Evolutionary conservation across 768 basidiomycete genomes (phyloP), one percentile per base, ranked within the genome.

Genomic region (Amanita brunnescens): DNA sequence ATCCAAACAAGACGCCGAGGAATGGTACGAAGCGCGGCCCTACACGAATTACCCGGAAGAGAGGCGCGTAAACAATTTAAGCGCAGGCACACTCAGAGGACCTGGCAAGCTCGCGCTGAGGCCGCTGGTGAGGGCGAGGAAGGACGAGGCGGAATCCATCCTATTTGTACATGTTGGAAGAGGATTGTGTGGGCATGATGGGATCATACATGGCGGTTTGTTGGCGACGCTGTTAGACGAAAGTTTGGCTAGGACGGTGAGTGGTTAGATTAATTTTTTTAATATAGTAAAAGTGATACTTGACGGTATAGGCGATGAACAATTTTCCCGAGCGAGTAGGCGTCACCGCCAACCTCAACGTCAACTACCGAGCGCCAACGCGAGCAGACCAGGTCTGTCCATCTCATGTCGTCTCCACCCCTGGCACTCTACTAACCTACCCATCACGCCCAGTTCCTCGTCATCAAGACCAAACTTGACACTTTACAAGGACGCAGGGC

Each of bases 151-250:
- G 9, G 89, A 91, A 67, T 78, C 79, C 7, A 61, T 81, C 24
- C 72, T 81, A 4, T 70, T 96, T 53, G 51, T 93, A 1, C 95
- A 97, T 59, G 71, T 96, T 2, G 95, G 95, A 1, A 69, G 87
- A 35, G 87, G 85, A 1, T 55, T 98, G 47, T 98, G 95, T 61
- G 94, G 90, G 3, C 87, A 95, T 56, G 92, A 95, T 65, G 95
- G 95, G 0, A 92, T 99, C 54, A 70, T 96, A 2, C 95, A 99
- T 59, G 95, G 95, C 0, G 95, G 95, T 1, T 60, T 97, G 53
- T 71, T 97, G n/a, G 91, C 93, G 35, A 96, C 92, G 2, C 66
- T 97, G 14, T 64, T 96, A 49, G 95, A 99, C 56, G 95, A 99
- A 72, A 73, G 75, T 13, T 62, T 96, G 37, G 84, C 83, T 51